phyloP scores from a whole-genome alignment of 371 early-diverging fungal species.

The Syncephalis fuscata region DNA sequence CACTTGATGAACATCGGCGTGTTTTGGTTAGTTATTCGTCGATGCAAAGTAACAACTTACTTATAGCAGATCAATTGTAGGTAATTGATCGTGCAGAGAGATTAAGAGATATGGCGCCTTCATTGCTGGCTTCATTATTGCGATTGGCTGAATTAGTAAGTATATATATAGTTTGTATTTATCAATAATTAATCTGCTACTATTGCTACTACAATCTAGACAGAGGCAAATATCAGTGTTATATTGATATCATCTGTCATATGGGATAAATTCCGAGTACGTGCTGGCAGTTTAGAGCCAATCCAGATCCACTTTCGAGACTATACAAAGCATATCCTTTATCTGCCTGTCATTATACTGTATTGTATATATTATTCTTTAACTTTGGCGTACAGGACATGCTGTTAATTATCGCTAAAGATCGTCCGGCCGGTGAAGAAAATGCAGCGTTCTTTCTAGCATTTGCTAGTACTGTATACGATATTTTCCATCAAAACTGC shows the following conservation, averaged over 20 bases:
- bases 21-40: background rate
- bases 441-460: constrained; percentile 30
- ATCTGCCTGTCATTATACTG: background rate
- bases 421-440: constrained; percentile 36
- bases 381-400: constrained; percentile 22
- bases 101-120: constrained; percentile 48
- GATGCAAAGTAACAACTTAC: constrained; percentile 6
- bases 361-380: constrained; percentile 4
- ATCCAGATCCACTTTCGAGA: constrained; percentile 45
- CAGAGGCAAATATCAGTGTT: constrained; percentile 37
- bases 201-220: constrained; percentile 13
- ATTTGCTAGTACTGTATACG: constrained; percentile 55
- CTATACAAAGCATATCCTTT: constrained; percentile 30
- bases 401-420: constrained; percentile 44
- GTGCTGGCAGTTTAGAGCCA: constrained; percentile 46
- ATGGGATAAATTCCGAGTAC: constrained; percentile 63
- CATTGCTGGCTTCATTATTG: constrained; percentile 45
- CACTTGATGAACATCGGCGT: background rate
- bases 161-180: background rate
- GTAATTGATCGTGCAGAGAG: constrained; percentile 71
- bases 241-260: constrained; percentile 53
- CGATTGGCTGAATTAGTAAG: constrained; percentile 50
- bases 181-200: background rate
- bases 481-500: constrained; percentile 58
- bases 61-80: constrained; percentile 10